A percentile compares a stretch with the other conserved stretches of the same genome.
Evolutionary conservation across 2,329 filamentous ascomycete genomes (phyloP).

Genomic region (Eurotiales sp.): DNA sequence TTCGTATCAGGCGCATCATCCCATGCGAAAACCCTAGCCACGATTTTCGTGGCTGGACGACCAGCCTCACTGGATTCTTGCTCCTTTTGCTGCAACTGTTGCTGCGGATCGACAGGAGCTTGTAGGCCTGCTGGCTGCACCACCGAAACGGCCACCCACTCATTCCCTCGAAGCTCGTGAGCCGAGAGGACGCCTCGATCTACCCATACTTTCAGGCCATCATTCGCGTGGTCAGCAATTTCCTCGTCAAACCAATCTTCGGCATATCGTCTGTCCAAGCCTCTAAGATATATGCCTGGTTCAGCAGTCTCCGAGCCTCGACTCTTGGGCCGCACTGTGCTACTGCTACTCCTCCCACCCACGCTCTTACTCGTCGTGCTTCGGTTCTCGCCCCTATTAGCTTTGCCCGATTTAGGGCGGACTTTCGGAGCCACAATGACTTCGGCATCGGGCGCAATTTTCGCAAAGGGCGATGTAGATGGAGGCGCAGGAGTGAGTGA

Average conservation of each 20-base stretch:
- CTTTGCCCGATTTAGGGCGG: slow-evolving; percentile 66
- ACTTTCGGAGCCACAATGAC: slow-evolving; percentile 96
- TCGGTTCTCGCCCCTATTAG: slow-evolving; percentile 75
- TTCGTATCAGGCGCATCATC: slow-evolving; percentile 79
- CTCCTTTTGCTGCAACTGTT: slow-evolving; percentile 62
- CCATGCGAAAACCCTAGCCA: slow-evolving; percentile 76
- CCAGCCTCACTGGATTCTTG: slow-evolving; percentile 55
- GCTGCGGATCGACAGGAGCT: slow-evolving; percentile 64
- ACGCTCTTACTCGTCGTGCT: slow-evolving; percentile 70
- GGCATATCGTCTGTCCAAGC: slow-evolving; percentile 67
- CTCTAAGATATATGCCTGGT: slow-evolving; percentile 67
- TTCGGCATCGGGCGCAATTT: slow-evolving; percentile 89
- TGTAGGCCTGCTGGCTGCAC: slow-evolving; percentile 76
- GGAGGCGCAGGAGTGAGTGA: slow-evolving; percentile 73
- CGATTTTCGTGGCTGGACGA: slow-evolving; percentile 61
- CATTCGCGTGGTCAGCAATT: slow-evolving; percentile 50
- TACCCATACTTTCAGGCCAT: slow-evolving; percentile 73
- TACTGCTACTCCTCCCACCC: slow-evolving; percentile 65
- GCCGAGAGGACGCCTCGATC: slow-evolving; percentile 71
- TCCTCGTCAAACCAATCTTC: slow-evolving; percentile 76
- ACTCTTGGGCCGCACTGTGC: slow-evolving; percentile 61
- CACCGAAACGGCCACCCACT: slow-evolving; percentile 79
- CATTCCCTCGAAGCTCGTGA: slow-evolving; percentile 70
- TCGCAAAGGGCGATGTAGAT: slow-evolving; percentile 72
- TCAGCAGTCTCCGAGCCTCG: slow-evolving; percentile 59